Base-by-base conservation (phyloP, 768 basidiomycete species). In the Mycena galericulata region DNA sequence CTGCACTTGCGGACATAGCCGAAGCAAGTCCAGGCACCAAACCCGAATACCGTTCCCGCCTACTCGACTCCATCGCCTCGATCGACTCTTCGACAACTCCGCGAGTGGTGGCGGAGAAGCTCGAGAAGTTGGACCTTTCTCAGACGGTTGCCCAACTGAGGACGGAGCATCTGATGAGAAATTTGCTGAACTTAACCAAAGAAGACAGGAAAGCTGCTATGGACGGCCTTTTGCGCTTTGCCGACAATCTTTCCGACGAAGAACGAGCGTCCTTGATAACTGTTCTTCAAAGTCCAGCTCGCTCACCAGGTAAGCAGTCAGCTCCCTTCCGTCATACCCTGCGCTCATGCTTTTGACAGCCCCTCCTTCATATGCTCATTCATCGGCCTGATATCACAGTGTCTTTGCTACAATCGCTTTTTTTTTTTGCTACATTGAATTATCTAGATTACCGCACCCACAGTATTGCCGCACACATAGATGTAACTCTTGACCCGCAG, bases 201-300 rank as follows among this genome's bases (percentile, higher is more conserved):
- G 90, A 90, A 72, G 92, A 96, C 76, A 87, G 90, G 54, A 93
- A 93, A 79, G 90, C 89, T 11, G 88, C 92, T 1, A 78, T 96
- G 67, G 89, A 91, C 67, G 90, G 93, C 38, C 86, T 96, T 65
- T 78, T 89, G 55, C 90, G 90, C 54, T 81, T 96, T 14, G 87
- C 90, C n/a, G 90, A 94, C 65, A 85, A 85, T 40, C 84, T 97
- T 66, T 86, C 88, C 0, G 87, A 88, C 26, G 95, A 95, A 27
- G 94, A 96, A 72, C 89, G 88, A 77, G 80, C 85, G 14, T 79
- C 85, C 1, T 75, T 96, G 68, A 84, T 90, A 40, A 78, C 80
- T 45, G 87, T 88, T 41, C 85, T 95, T 56, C 91, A 92, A 75
- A 88, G 80, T 72, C 74, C 85, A 9, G 76, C 83, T 56, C 86